These are phyloP conservation scores for Boletus reticuloceps DNA, from an alignment of 768 basidiomycete genomes.

Conservation along the genomic window DNA sequence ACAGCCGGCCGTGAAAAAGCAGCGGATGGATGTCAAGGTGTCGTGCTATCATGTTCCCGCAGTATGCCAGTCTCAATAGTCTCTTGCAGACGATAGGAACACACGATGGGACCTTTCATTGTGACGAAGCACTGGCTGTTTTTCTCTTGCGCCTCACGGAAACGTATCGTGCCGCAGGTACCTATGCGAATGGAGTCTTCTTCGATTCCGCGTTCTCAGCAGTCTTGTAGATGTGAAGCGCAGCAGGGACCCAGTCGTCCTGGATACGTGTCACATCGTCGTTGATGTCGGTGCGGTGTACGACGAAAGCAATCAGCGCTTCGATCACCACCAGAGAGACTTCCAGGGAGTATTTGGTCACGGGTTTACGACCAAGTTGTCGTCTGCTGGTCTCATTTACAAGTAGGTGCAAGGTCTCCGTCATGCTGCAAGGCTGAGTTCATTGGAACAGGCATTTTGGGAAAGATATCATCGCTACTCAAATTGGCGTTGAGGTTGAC, in stretches of 20 bases:
- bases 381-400: constrained; percentile 91
- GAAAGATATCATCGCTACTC: constrained; percentile 73
- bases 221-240: constrained; percentile 56
- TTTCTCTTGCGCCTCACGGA: constrained; percentile 80
- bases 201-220: neutral
- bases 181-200: constrained; percentile 12
- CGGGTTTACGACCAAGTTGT: constrained; percentile 85
- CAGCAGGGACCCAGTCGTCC: constrained; percentile 64
- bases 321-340: constrained; percentile 96
- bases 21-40: constrained; percentile 44
- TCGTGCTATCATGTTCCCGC: constrained; percentile 4
- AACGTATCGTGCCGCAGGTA: constrained; percentile 74
- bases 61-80: neutral
- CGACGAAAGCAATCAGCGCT: constrained; percentile 71
- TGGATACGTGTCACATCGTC: constrained; percentile 87
- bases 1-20: constrained; percentile 37
- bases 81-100: constrained; percentile 75
- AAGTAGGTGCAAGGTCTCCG: constrained; percentile 55
- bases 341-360: constrained; percentile 89
- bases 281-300: constrained; percentile 96
- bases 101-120: constrained; percentile 95
- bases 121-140: constrained; percentile 94
- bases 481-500: constrained; percentile 45
- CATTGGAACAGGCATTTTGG: constrained; percentile 72
- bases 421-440: constrained; percentile 1